These are phyloP conservation scores for Russula abietina DNA, from an alignment of 768 basidiomycete species.

Conservation along the genomic window DNA sequence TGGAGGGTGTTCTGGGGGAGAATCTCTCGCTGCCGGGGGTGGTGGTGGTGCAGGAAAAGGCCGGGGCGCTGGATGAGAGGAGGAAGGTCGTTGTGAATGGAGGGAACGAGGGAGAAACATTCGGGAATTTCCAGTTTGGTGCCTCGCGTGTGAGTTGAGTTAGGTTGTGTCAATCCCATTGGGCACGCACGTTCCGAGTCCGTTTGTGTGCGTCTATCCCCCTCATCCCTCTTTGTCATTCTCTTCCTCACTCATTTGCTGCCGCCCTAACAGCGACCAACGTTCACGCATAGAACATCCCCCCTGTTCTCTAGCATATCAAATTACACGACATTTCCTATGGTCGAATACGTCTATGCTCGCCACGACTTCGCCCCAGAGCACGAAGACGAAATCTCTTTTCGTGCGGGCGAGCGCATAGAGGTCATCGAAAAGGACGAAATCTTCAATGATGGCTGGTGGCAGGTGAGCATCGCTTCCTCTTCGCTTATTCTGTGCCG, in stretches of 20 bases:
- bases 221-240: background rate
- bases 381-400: conserved; percentile 88
- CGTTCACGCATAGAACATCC: background rate
- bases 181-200: background rate
- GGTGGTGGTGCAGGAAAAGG: background rate
- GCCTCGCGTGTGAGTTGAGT: background rate
- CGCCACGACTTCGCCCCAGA: conserved; percentile 86
- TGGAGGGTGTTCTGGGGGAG: conserved; percentile 23
- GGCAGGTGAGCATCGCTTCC: conserved; percentile 50
- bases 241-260: background rate
- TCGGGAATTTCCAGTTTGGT: background rate
- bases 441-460: conserved; percentile 92
- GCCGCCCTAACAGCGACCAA: background rate
- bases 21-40: background rate
- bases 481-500: background rate
- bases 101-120: background rate
- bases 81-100: background rate
- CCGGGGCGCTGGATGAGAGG: background rate
- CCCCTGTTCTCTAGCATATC: background rate
- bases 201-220: too few species aligned
- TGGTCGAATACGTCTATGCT: conserved; percentile 83
- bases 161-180: too few species aligned
- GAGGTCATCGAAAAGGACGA: conserved; percentile 93
- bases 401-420: conserved; percentile 79
- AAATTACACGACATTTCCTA: conserved; percentile 29